Conservation (phyloP, 208 protist species). For the Acanthamoeba healyi region DNA sequence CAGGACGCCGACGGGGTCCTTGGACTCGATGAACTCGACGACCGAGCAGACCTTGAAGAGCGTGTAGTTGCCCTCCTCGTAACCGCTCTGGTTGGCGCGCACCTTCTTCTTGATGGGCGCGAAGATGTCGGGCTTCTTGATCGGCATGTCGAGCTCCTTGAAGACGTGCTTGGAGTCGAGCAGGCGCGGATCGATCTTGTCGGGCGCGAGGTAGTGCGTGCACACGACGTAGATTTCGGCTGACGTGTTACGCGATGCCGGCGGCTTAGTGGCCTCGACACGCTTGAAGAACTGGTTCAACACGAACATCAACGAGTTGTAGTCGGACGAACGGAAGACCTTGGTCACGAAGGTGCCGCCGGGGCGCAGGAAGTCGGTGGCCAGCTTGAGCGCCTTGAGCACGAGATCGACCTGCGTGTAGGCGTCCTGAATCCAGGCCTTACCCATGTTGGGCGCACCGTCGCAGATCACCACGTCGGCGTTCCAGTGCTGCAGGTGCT, state of each 20-base stretch:
- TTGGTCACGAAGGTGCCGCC: conserved; percentile 99
- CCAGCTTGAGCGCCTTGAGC: conserved; percentile 96
- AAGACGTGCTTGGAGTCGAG: conserved; percentile 97
- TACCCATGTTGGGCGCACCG: conserved; percentile 99
- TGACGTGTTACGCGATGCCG: conserved; percentile 97
- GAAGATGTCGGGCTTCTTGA: conserved; percentile 67
- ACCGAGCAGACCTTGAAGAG: conserved; percentile 91
- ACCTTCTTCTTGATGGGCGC: conserved; percentile 82
- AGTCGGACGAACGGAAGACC: conserved; percentile 99
- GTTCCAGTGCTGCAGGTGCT: conserved; percentile 95
- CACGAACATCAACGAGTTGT: conserved; percentile 98
- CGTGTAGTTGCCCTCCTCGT: conserved; percentile 92
- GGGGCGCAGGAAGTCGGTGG: conserved; percentile 95
- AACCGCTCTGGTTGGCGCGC: conserved; percentile 92
- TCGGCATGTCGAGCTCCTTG: conserved; percentile 92
- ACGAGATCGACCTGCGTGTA: conserved; percentile 97
- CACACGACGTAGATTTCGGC: conserved; percentile 99
- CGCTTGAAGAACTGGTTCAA: conserved; percentile 98
- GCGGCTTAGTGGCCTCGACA: conserved; percentile 98
- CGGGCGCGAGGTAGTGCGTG: conserved; percentile 96
- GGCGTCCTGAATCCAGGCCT: conserved; percentile 98
- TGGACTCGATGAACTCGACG: conserved; percentile 93
- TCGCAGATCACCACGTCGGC: conserved; percentile 98
- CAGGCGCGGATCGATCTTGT: conserved; percentile 96
- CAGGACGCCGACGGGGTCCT: conserved; percentile 94